Evolutionary conservation across 148 eudicot genomes (phyloP), one percentile per base, ranked within the genome.

Genomic region (Polygonum aviculare): DNA sequence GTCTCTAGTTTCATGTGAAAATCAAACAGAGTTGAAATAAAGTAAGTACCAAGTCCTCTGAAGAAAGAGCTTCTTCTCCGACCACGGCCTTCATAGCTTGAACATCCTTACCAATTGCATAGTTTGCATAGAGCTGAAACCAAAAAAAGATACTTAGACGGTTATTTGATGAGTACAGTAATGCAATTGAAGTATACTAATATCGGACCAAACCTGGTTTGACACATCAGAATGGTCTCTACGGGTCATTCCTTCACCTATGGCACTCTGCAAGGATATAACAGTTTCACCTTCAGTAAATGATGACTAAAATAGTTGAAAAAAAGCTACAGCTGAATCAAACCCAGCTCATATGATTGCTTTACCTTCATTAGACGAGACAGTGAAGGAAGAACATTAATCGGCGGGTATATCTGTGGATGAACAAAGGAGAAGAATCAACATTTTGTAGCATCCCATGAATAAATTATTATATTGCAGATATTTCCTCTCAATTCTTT

Each of bases 51-150:
- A 95, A 84, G 77, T 95, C 98, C 84, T 95, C 99, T 8, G 97
- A 95, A 84, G 99, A 95, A 78, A 95, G 96, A 6, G 99, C 99
- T 87, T 95, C 99, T 84, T 95, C 99, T 79, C 99, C 99, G 60
- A 95, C 99, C 87, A 93, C 99, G 14, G 97, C 99, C 83, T 95
- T 95, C 98, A 95, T 95, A 60, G 99, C 99, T 81, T 95, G 99
- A 48, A 95, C 99, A 84, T 95, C 99, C 86, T 95, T 95, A 39
- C 99, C 99, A 38, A 95, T 95, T 72, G 99, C 99, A 82, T 95
- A 95, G 82, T 95, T 95, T 74, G 99, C 99, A 82, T 95, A 95
- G 73, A 95, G 85, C 98, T 95, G 85, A 52, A 84, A 83, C 1
- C 59, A 12, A 54, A 73, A 41, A 77, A 48, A 55, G 33, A 35